Evolutionary conservation across 345 rosid genomes (phyloP), one percentile per base, ranked within the genome.

Genomic region (Hibiscus tridactylites): DNA sequence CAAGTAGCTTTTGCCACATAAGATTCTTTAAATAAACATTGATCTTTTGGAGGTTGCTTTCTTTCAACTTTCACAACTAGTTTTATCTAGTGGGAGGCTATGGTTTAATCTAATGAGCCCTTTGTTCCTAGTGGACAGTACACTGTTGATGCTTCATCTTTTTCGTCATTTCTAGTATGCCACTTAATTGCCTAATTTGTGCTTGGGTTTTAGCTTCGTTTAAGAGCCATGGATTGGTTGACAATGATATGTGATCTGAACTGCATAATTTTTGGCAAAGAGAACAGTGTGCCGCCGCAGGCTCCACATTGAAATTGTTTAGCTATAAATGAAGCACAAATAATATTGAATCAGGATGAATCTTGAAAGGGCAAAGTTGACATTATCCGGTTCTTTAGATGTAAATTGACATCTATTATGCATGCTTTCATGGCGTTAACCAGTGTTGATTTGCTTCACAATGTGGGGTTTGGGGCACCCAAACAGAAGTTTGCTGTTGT

Each of bases 391-490:
- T 70, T 33, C 61, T 44, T 53, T 46, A 37, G 70, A 58, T 28
- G 4, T 75, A 49, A 71, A 68, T 63, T 37, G 58, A 37, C 17
- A 16, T 71, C 56, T 63, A 31, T 61, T 26, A 26, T 28, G 56
- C 70, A 66, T 42, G 39, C 19, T 28, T 63, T 44, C 15, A 26
- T 49, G 59, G 72, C 52, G 58, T 77, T 54, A 66, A 44, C 26
- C 39, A 6, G 35, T 63, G 60, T 21, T 78, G 15, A 29, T 52
- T 35, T 67, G 54, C 44, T 65, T 33, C 13, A 11, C 17, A 12
- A 64, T 33, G 11, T 42, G 53, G 61, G 58, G 6, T 24, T 63
- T 72, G 68, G 71, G 75, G 65, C 73, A 71, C 63, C 42, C 5
- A 2, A 64, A 21, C 3, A 11, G 19, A 69, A 19, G 13, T 70